These are phyloP conservation scores for Aspergillus transmontanensis DNA, from an alignment of 2,329 filamentous ascomycete species.

Conservation along the genomic window DNA sequence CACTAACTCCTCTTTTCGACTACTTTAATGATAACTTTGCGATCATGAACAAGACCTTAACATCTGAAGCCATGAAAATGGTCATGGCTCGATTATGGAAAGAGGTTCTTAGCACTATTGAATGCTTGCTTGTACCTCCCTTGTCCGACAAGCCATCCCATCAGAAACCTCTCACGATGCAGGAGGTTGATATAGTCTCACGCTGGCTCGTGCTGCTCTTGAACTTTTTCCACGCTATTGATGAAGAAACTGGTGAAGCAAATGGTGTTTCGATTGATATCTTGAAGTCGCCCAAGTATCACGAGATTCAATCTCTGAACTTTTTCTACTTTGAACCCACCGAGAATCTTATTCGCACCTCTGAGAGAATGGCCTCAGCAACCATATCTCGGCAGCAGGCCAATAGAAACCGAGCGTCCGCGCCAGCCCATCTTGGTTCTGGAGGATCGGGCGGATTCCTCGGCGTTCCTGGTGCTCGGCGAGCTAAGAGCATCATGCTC, in stretches of 20 bases:
- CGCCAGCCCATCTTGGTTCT: constrained; percentile 58
- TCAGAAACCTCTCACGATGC: constrained; percentile 79
- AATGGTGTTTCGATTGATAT: constrained; percentile 88
- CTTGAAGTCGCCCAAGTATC: constrained; percentile 95
- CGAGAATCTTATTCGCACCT: constrained; percentile 89
- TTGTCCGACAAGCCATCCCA: constrained; percentile 90
- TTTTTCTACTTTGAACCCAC: constrained; percentile 98
- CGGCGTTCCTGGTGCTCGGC: constrained; percentile 50
- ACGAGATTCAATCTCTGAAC: constrained; percentile 92
- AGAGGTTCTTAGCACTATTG: constrained; percentile 89
- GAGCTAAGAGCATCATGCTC: constrained; percentile 79
- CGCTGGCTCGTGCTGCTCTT: constrained; percentile 90
- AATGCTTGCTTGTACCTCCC: constrained; percentile 86
- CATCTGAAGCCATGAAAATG: constrained; percentile 93
- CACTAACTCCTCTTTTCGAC: constrained; percentile 79
- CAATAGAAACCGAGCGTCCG: constrained; percentile 68
- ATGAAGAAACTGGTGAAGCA: constrained; percentile 79
- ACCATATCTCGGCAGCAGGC: constrained; percentile 77
- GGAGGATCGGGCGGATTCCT: constrained; percentile 50
- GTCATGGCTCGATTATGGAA: constrained; percentile 99
- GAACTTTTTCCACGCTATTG: constrained; percentile 90
- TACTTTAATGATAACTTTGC: constrained; percentile 99
- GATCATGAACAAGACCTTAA: constrained; percentile 97
- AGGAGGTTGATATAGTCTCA: constrained; percentile 93
- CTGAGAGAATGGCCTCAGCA: constrained; percentile 90